Percentiles rank a stretch among this genome's conserved stretches.
Conservation (phyloP, 208 protist genomes). For the Baffinella frigidus region DNA sequence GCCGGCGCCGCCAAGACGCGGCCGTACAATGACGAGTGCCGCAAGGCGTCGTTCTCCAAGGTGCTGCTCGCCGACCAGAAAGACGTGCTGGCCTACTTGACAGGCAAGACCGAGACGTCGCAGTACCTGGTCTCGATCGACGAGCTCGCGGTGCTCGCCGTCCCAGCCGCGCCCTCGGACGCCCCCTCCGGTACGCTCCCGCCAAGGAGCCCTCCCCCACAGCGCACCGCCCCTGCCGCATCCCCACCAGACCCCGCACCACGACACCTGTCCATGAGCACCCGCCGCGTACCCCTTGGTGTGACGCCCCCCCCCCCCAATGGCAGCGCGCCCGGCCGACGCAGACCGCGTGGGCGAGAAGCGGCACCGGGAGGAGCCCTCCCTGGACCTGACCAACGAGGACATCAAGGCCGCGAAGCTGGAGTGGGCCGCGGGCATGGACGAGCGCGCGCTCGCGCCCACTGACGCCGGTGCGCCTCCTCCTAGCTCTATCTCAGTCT, state of each 20-base stretch:
- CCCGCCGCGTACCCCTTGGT: too few relatives aligned
- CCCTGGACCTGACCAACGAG: conserved; percentile 11
- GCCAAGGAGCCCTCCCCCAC: too few relatives aligned
- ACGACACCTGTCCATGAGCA: too few relatives aligned
- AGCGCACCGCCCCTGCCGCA: not conserved
- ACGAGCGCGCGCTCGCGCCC: too few relatives aligned
- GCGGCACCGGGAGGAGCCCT: not conserved
- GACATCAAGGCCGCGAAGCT: too few relatives aligned
- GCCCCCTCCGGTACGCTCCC: too few relatives aligned
- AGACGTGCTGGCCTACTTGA: conserved; percentile 37
- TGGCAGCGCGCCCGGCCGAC: too few relatives aligned
- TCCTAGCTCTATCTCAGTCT: too few relatives aligned
- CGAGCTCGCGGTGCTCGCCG: not conserved
- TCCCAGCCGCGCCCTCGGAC: too few relatives aligned
- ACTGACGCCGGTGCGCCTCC: too few relatives aligned
- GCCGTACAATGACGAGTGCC: conserved; percentile 41
- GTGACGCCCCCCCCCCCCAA: too few relatives aligned
- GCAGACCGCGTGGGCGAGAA: not conserved
- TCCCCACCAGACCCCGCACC: not conserved
- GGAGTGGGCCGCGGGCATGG: too few relatives aligned
- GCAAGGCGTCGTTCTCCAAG: not conserved
- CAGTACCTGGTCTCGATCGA: conserved; percentile 29
- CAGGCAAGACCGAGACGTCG: conserved; percentile 17
- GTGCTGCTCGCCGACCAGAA: conserved; percentile 48
- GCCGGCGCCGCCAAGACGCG: conserved; percentile 15